Evolutionary conservation across 2,329 filamentous ascomycete species (phyloP).

Genomic region (Aspergillus neotritici): DNA sequence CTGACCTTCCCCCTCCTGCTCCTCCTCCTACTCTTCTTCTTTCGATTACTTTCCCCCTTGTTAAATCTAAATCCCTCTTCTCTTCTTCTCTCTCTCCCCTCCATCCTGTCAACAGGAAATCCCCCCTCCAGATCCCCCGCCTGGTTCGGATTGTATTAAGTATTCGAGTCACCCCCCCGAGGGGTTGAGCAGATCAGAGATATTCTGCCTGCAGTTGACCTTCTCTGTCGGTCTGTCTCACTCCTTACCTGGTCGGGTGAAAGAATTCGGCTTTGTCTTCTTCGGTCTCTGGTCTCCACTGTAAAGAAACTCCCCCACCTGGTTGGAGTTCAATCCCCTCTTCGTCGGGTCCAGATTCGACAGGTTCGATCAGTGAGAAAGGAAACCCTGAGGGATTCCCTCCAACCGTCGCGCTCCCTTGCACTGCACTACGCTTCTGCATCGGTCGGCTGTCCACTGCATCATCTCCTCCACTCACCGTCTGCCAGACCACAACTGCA

Average conservation of each 20-base stretch:
- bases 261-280: neutral
- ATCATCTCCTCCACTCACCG: slow-evolving; percentile 17
- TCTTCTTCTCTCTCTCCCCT: neutral
- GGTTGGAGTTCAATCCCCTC: slow-evolving; percentile 5
- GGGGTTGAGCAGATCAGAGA: too few relatives aligned
- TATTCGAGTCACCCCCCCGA: too few relatives aligned
- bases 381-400: too few relatives aligned
- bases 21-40: neutral
- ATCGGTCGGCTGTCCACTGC: slow-evolving; percentile 12
- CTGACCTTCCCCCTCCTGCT: too few relatives aligned
- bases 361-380: too few relatives aligned
- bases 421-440: slow-evolving; percentile 10
- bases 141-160: slow-evolving; percentile 1
- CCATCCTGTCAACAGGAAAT: too few relatives aligned
- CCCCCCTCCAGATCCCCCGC: neutral
- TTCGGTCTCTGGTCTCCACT: slow-evolving; percentile 11
- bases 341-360: slow-evolving; percentile 13
- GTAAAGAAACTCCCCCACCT: slow-evolving; percentile 8
- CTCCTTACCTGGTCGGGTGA: too few relatives aligned
- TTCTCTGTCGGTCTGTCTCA: too few relatives aligned
- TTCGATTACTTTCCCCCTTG: neutral
- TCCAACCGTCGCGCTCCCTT: slow-evolving; percentile 2
- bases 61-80: neutral
- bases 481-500: slow-evolving; percentile 15
- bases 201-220: too few relatives aligned